A percentile compares a stretch with the other conserved stretches of the same genome.
Conservation (phyloP, 2,329 filamentous ascomycete species). For the Claviceps quebecensis region DNA sequence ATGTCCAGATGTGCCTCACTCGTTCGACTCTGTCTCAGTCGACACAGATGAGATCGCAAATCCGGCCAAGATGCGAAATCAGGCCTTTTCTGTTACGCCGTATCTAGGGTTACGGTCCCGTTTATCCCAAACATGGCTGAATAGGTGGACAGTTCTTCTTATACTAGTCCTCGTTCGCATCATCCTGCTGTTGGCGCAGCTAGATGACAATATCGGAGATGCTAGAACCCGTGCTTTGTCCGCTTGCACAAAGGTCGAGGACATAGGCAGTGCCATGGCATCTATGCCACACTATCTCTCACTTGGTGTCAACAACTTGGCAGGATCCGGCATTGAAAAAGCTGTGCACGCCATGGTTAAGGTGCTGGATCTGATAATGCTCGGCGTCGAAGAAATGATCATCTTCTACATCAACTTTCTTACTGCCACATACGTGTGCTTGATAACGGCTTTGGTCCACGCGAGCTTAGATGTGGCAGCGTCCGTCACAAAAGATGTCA, state of each 20-base stretch:
- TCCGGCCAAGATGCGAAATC: not conserved
- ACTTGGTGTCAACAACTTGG: constrained; percentile 72
- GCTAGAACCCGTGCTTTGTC: constrained; percentile 73
- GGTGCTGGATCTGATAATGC: constrained; percentile 65
- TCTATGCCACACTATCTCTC: constrained; percentile 97
- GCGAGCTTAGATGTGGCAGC: constrained; percentile 60
- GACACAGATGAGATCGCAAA: constrained; percentile 17
- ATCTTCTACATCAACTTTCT: constrained; percentile 88
- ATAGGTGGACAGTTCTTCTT: constrained; percentile 87
- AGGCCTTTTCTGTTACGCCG: constrained; percentile 53
- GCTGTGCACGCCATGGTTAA: constrained; percentile 68
- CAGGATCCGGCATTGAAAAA: constrained; percentile 65
- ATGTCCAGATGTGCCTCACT: not conserved
- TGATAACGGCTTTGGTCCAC: constrained; percentile 71
- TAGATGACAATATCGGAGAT: constrained; percentile 59
- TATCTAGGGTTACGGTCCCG: constrained; percentile 83
- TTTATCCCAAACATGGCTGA: constrained; percentile 93
- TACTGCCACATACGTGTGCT: constrained; percentile 77
- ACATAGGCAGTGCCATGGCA: constrained; percentile 85
- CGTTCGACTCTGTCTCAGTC: constrained; percentile 21
- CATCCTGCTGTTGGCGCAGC: constrained; percentile 57
- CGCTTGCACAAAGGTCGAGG: constrained; percentile 84
- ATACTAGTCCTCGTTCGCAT: constrained; percentile 72
- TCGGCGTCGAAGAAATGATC: constrained; percentile 73
- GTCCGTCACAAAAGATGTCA: constrained; percentile 36